Base-by-base conservation (phyloP, 257 asterid genomes). In the Sherardia arvensis region DNA sequence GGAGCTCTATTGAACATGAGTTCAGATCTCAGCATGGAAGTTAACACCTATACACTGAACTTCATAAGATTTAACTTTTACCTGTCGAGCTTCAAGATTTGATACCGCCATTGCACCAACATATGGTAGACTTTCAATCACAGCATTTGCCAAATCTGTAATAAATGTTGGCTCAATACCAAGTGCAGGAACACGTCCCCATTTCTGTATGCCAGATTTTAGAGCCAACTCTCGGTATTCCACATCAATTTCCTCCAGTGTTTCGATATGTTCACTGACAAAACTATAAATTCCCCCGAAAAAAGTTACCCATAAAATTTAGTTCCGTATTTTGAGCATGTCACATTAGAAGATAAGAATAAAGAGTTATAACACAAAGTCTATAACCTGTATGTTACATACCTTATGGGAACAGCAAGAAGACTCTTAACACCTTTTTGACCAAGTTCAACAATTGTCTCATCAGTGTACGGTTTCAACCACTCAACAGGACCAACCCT, bases 401-500 rank as follows among this genome's bases (percentile, higher is more conserved):
- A 92, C 98, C 97, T 92, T 69, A 93, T 93, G 71, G 99, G 99
- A 69, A 93, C 99, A 75, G 99, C 99, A 55, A 93, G 83, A 79
- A 93, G 91, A 79, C 91, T 87, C 80, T 85, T 90, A 45, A 93
- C 90, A 76, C 99, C 99, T 84, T 79, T 90, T 71, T 64, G 71
- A 45, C 99, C 99, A 49, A 93, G 99, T 70, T 84, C 97, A 74
- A 89, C 38, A 64, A 93, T 93, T 34, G 92, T 89, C 80, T 90
- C 99, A 62, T 93, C 99, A 17, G 99, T 93, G 77, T 93, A 93
- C 36, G 99, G 99, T 78, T 76, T 93, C 79, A 93, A 75, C 99
- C 99, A 93, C 81, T 93, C 97, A 69, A 90, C 99, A 47, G 99
- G 99, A 61, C 97, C 99, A 73, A 93, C 99, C 85, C 99, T 87